Evolutionary conservation across 2,329 filamentous ascomycete species (phyloP), one percentile per base, ranked within the genome.

Genomic region (Colletotrichum sp.): DNA sequence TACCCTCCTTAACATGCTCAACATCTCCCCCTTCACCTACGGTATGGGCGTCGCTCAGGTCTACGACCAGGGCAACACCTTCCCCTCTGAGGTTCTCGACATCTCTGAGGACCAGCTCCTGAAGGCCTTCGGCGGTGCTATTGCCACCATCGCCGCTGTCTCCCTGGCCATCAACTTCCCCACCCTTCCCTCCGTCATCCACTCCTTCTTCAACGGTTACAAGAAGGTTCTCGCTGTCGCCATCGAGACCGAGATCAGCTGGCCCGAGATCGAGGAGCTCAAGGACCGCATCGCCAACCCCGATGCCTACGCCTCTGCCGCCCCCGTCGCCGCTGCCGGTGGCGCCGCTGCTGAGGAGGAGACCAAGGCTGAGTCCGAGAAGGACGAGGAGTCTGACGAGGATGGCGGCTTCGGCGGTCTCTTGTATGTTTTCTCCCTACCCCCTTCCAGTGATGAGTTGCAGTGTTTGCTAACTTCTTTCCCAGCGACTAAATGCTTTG

Each of bases 221-320:
- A 99, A 99, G 96, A 98, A 98, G 86, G 89, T 94, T 80, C 90
- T 98, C 81, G 91, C 97, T 80, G 93, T 98, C 83, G 97, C 97
- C 83, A 87, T 99, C 83, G 92, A 93, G 88, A 98, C 95, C 82
- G 96, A 98, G 81, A 94, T 94, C 91, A 94, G 93, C 88, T 99
- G 97, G 96, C 93, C 96, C 83, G 95, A 95, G 88, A 98, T 99
- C 84, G 93, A 97, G 84, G 92, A 98, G 89, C 94, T 99, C 90
- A 99, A 99, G 94, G 97, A 99, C 90, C 96, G 97, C 87, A 98
- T 99, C 84, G 95, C 95, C 89, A 98, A 99, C 93, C 97, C 97
- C 81, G 97, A 99, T 71, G 95, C 95, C 71, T 99, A 98, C 87
- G 97, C 96, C 79, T 86, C 95, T 65, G 90, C 96, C 80, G 95